Percentiles rank a stretch among this genome's conserved stretches.
Evolutionary conservation across 1,284 basidiomycete genomes (phyloP).

Genomic region (Lentinus polychrous): DNA sequence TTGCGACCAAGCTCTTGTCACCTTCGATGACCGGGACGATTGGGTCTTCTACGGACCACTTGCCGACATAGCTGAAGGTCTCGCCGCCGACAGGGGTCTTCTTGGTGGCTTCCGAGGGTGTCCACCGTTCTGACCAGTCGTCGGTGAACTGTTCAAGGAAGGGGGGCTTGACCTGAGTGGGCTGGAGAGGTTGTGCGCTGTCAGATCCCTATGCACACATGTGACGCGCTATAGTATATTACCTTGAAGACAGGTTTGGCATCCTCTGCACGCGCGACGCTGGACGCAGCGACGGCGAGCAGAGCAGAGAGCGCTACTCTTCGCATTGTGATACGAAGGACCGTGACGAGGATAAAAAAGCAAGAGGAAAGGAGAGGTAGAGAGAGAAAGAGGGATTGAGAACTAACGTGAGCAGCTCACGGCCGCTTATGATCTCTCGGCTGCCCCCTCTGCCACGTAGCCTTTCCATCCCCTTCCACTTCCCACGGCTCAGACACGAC

Average conservation of each 20-base stretch:
- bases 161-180: constrained; percentile 80
- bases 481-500: constrained; percentile 21
- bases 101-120: constrained; percentile 94
- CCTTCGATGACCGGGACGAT: constrained; percentile 65
- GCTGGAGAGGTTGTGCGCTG: constrained; percentile 36
- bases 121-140: constrained; percentile 91
- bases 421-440: constrained; percentile 25
- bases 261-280: constrained; percentile 50
- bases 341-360: constrained; percentile 35
- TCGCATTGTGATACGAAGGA: constrained; percentile 75
- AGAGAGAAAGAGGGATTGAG: constrained; percentile 26
- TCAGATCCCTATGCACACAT: constrained; percentile 8
- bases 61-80: constrained; percentile 94
- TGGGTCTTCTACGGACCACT: constrained; percentile 95
- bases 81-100: constrained; percentile 91
- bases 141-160: constrained; percentile 98
- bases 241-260: constrained; percentile 67
- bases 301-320: constrained; percentile 73
- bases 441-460: constrained; percentile 41
- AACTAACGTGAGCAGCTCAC: constrained; percentile 18
- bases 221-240: constrained; percentile 19
- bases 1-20: constrained; percentile 87
- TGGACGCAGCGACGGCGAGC: constrained; percentile 57
- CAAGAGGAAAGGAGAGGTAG: constrained; percentile 26
- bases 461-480: constrained; percentile 25